These are phyloP conservation scores for Aspergillus quadricinctus DNA, from an alignment of 2,329 filamentous ascomycete genomes.

Conservation along the genomic window DNA sequence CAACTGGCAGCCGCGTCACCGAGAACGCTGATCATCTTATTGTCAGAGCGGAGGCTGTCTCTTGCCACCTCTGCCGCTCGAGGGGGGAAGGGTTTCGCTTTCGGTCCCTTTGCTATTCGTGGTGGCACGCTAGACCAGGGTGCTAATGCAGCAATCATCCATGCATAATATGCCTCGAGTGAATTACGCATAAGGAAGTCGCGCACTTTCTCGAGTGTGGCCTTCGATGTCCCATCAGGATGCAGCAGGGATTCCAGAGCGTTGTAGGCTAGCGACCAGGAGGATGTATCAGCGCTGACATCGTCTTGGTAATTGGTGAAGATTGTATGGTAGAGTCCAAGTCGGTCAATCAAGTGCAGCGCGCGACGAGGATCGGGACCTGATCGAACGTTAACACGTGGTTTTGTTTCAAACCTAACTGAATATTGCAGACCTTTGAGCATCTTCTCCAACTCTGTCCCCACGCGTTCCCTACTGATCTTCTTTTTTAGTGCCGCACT, in stretches of 20 bases:
- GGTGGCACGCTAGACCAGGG: conserved; percentile 62
- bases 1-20: conserved; percentile 61
- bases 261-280: conserved; percentile 62
- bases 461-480: conserved; percentile 87
- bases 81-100: conserved; percentile 53
- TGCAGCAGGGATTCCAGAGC: conserved; percentile 52
- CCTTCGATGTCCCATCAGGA: conserved; percentile 40
- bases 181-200: conserved; percentile 56
- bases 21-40: conserved; percentile 67
- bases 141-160: conserved; percentile 69
- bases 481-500: conserved; percentile 74
- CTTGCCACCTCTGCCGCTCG: conserved; percentile 61
- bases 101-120: conserved; percentile 34
- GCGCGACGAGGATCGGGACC: conserved; percentile 37
- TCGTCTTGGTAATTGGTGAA: conserved; percentile 44
- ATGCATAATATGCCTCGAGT: conserved; percentile 67
- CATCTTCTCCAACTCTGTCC: conserved; percentile 88
- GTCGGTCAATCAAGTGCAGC: conserved; percentile 36
- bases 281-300: conserved; percentile 52
- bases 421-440: conserved; percentile 55
- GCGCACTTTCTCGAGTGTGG: conserved; percentile 25
- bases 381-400: conserved; percentile 9
- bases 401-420: neutral
- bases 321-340: conserved; percentile 37
- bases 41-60: conserved; percentile 75